A percentile compares a stretch with the other conserved stretches of the same genome.
These are phyloP conservation scores for Fremontodendron californicum DNA, from an alignment of 345 rosid species.

Conservation along the genomic window DNA sequence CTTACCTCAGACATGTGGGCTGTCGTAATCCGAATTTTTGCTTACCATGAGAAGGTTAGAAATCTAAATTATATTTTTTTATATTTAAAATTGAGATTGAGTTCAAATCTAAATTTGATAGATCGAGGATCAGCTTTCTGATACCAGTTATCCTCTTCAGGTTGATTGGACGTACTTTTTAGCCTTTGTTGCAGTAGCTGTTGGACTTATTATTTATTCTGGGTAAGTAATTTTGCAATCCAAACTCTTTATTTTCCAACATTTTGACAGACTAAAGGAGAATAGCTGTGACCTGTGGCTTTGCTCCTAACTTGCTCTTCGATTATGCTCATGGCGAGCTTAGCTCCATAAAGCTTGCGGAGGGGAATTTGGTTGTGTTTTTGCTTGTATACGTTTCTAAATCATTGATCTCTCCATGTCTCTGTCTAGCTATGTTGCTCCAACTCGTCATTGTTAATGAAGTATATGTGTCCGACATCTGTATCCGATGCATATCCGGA, in stretches of 20 bases:
- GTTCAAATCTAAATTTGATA: not conserved
- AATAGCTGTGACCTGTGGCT: too few relatives aligned
- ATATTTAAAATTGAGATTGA: not conserved
- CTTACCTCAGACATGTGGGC: conserved; percentile 98
- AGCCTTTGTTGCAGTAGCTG: conserved; percentile 68
- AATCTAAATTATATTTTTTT: not conserved
- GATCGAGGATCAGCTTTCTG: not conserved
- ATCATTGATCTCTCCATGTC: not conserved
- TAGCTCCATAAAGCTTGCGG: not conserved
- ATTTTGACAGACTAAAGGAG: not conserved
- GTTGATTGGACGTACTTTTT: conserved; percentile 88
- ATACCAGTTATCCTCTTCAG: conserved; percentile 26
- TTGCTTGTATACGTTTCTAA: not conserved
- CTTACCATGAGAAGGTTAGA: conserved; percentile 80
- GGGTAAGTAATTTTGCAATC: conserved; percentile 35
- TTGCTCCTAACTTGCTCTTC: too few relatives aligned
- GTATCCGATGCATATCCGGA: too few relatives aligned
- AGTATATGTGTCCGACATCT: too few relatives aligned
- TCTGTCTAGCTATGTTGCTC: too few relatives aligned
- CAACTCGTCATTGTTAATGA: too few relatives aligned
- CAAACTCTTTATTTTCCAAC: not conserved
- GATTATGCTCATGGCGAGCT: too few relatives aligned
- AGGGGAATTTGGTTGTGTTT: not conserved
- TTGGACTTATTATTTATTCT: conserved; percentile 72
- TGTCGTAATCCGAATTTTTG: conserved; percentile 74